phyloP scores from a whole-genome alignment of 331 rosid genomes.

The Acacia pycnantha region DNA sequence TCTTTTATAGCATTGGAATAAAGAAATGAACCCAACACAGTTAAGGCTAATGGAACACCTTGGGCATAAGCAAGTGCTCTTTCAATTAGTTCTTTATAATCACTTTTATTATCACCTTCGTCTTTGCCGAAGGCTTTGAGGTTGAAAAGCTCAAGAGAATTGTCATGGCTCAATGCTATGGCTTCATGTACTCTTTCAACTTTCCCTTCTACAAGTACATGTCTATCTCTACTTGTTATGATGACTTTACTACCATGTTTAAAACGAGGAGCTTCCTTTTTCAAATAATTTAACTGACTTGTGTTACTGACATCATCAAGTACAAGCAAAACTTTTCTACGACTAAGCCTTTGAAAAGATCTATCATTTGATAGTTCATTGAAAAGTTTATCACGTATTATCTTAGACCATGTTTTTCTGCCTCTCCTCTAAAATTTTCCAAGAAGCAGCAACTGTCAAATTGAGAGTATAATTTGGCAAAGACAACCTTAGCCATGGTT shows the following conservation, averaged over 20 bases:
- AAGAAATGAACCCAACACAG: background rate
- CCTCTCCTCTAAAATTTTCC: no score
- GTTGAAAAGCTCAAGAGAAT: background rate
- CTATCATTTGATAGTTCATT: background rate
- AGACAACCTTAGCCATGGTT: no score
- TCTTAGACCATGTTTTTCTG: background rate
- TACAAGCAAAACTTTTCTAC: background rate
- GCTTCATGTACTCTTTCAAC: background rate
- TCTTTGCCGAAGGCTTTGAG: background rate
- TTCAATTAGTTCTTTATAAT: background rate
- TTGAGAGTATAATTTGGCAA: no score
- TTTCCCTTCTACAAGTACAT: background rate
- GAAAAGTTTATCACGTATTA: background rate
- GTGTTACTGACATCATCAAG: background rate
- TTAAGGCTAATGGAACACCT: background rate
- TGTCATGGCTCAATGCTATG: background rate
- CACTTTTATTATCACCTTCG: background rate
- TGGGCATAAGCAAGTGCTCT: background rate
- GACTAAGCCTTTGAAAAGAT: background rate
- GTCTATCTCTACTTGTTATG: constrained; percentile 12
- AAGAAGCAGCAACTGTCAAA: no score
- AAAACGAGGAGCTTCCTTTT: background rate
- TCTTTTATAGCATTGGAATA: background rate
- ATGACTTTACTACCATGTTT: constrained; percentile 7
- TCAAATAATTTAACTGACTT: background rate